Evolutionary conservation across 2,329 filamentous ascomycete genomes (phyloP).

Genomic region (Emmonsia crescens): DNA sequence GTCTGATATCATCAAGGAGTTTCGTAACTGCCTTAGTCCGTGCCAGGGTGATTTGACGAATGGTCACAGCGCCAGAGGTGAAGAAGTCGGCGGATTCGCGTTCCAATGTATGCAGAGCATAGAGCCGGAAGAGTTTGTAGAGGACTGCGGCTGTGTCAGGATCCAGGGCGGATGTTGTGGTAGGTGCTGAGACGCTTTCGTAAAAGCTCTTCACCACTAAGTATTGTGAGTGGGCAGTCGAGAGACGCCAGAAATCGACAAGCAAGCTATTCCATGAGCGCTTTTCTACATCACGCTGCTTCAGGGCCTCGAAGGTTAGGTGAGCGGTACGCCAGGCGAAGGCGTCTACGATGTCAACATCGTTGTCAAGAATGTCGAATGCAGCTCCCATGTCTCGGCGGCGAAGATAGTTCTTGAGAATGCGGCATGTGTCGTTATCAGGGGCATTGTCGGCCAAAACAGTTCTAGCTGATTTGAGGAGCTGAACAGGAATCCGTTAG

Average conservation of each 20-base stretch:
- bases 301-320: constrained; percentile 64
- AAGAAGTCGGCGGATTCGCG: constrained; percentile 63
- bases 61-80: constrained; percentile 55
- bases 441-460: constrained; percentile 55
- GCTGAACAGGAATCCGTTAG: constrained; percentile 23
- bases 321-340: constrained; percentile 67
- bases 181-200: constrained; percentile 48
- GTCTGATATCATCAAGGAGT: constrained; percentile 59
- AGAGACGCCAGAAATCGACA: constrained; percentile 67
- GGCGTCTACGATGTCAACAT: constrained; percentile 59
- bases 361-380: constrained; percentile 60
- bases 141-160: constrained; percentile 51
- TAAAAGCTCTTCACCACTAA: constrained; percentile 74
- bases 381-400: constrained; percentile 60
- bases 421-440: constrained; percentile 57
- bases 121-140: constrained; percentile 57
- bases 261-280: constrained; percentile 67
- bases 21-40: constrained; percentile 58
- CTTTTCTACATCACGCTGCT: constrained; percentile 64
- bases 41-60: constrained; percentile 60
- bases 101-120: constrained; percentile 56
- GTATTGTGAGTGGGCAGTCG: constrained; percentile 65
- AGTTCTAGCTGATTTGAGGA: constrained; percentile 62
- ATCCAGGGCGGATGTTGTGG: constrained; percentile 40
- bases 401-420: constrained; percentile 53